Evolutionary conservation across 2,329 filamentous ascomycete genomes (phyloP), one percentile per base, ranked within the genome.

Genomic region (Shiraia sp.): DNA sequence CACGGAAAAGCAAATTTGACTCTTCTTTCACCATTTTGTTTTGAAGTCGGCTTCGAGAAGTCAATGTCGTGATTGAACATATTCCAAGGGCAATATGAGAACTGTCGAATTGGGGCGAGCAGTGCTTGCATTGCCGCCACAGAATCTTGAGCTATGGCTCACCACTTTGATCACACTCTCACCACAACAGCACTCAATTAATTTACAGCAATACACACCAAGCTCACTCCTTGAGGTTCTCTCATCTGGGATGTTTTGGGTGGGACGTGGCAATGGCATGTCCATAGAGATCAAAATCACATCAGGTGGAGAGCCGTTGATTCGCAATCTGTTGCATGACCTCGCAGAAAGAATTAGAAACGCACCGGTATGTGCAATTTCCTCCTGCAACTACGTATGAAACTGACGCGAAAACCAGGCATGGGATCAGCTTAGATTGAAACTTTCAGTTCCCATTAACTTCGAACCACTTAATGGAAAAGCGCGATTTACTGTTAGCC

Each of bases 121-220:
- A 22, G 65, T 69, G 29, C 47, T 70, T 13, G 49, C 46, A 26
- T 53, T 54, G 17, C 42, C 59, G 12, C 42, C 38, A 22, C 43
- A 49, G 7, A 36, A 59, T 24, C 43, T 65, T 22, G 62, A 69
- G 53, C 62, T 70, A n/a, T 67, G 61, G 63, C 57, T 68, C 42
- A 61, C 45, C 19, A 63, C 65, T 30, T 61, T 62, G 47, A 65
- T 68, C 53, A 66, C 64, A 19, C 36, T 67, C 50, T 64, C 58
- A 62, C 48, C 57, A 40, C 45, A 52, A 34, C 56, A 61, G 42
- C 27, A 53, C 17, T 41, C 39, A 32, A 50, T 46, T 64, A 49
- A 66, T 33, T 13, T 63, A 13, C 40, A 59, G 19, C 49, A 59
- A 24, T 40, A 57, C 17, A 44, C 43, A 23, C 24, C 47, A 10